Percentiles rank a stretch among this genome's conserved stretches.
These are phyloP conservation scores for Backusella luteola DNA, from an alignment of 192 early-diverging fungal species.

Conservation along the genomic window DNA sequence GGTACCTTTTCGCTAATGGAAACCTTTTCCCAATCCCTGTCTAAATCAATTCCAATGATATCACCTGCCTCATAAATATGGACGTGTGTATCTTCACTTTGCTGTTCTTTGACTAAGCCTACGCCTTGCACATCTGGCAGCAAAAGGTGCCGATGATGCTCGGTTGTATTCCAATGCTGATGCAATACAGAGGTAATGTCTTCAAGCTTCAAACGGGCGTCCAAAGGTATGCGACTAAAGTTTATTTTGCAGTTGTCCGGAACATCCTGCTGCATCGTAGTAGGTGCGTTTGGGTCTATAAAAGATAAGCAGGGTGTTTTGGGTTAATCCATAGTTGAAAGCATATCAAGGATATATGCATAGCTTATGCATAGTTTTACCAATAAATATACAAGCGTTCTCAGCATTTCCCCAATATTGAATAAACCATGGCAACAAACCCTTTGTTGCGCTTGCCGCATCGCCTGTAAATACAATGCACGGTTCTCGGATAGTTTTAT, in stretches of 20 bases:
- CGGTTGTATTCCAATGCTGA: background rate
- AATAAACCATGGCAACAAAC: constrained; percentile 29
- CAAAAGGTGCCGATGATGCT: background rate
- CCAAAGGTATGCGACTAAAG: constrained; percentile 16
- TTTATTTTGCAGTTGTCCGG: constrained; percentile 10
- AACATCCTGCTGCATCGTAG: background rate
- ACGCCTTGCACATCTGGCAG: constrained; percentile 17
- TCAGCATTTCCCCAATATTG: constrained; percentile 23
- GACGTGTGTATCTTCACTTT: background rate
- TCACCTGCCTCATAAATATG: constrained; percentile 21
- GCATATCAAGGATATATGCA: too few species aligned
- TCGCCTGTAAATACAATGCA: constrained; percentile 62
- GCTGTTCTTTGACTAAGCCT: constrained; percentile 8
- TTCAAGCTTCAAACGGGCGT: constrained; percentile 14
- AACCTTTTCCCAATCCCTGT: constrained; percentile 24
- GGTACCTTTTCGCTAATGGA: constrained; percentile 29
- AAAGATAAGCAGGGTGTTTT: background rate
- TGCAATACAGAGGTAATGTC: constrained; percentile 8
- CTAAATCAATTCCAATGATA: constrained; percentile 18
- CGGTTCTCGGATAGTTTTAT: constrained; percentile 48
- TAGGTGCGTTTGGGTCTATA: constrained; percentile 18
- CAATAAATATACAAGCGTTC: constrained; percentile 22
- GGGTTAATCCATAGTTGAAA: background rate
- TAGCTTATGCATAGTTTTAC: background rate
- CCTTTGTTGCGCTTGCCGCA: constrained; percentile 5